Conservation (phyloP, 2,329 filamentous ascomycete genomes). For the Pseudocercospora fijiensis region DNA sequence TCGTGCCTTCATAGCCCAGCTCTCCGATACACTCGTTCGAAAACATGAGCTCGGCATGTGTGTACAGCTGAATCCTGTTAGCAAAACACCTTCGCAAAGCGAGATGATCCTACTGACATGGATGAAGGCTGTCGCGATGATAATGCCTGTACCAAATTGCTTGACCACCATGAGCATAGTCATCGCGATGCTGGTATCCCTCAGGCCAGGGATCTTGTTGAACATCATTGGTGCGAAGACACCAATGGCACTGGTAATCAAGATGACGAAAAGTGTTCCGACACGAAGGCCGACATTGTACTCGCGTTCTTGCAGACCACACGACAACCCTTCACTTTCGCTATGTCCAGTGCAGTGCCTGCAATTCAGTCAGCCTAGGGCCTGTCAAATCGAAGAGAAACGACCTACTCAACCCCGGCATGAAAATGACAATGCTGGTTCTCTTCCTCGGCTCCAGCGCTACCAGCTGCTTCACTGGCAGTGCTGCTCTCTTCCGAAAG, state of each 20-base stretch:
- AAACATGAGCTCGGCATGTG: conserved; percentile 72
- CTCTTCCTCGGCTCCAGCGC: conserved; percentile 34
- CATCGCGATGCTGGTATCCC: conserved; percentile 48
- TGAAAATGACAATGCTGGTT: conserved; percentile 65
- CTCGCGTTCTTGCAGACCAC: conserved; percentile 52
- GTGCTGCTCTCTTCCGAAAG: conserved; percentile 41
- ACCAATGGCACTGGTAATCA: conserved; percentile 66
- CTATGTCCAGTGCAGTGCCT: conserved; percentile 58
- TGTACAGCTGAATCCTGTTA: conserved; percentile 60
- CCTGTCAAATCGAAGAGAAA: background rate
- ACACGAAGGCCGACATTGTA: conserved; percentile 70
- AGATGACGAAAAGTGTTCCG: conserved; percentile 69
- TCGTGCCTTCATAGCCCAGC: conserved; percentile 66
- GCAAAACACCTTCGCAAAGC: background rate
- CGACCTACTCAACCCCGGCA: conserved; percentile 69
- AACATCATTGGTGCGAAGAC: conserved; percentile 68
- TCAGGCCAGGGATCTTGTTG: conserved; percentile 51
- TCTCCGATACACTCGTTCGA: conserved; percentile 65
- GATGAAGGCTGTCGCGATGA: conserved; percentile 69
- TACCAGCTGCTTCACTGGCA: conserved; percentile 12
- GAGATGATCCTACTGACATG: conserved; percentile 51
- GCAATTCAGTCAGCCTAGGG: conserved; percentile 34
- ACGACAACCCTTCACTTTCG: conserved; percentile 44
- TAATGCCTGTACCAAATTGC: conserved; percentile 70
- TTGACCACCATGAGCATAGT: conserved; percentile 64